Percentiles rank a stretch among this genome's conserved stretches.
These are phyloP conservation scores for Sphagnurus paluster DNA, from an alignment of 1,284 basidiomycete species.

Conservation along the genomic window DNA sequence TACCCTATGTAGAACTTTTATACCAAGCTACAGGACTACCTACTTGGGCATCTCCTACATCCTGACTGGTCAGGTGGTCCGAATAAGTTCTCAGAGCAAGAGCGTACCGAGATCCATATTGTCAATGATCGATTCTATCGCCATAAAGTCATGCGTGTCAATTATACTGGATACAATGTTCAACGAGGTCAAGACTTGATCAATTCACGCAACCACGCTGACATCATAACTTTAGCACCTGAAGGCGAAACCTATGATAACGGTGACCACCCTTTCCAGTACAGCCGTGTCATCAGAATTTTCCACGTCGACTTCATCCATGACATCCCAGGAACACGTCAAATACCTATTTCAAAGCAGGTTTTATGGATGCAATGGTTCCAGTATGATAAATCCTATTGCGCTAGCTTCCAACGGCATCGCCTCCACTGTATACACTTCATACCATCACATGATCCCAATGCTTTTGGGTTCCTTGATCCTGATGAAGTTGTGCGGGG, in stretches of 20 bases:
- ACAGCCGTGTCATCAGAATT: conserved; percentile 17
- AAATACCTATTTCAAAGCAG: conserved; percentile 21
- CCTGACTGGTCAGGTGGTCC: conserved; percentile 4
- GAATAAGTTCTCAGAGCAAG: conserved; percentile 14
- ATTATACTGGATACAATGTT: conserved; percentile 28
- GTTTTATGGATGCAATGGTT: conserved; percentile 37
- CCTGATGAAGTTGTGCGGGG: conserved; percentile 27
- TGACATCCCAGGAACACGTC: neutral
- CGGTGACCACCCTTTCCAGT: conserved; percentile 22
- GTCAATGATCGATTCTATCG: conserved; percentile 21
- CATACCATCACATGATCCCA: conserved; percentile 10
- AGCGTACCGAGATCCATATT: conserved; percentile 17
- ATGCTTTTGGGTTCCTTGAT: conserved; percentile 21
- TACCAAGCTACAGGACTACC: conserved; percentile 18
- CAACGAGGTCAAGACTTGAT: conserved; percentile 21
- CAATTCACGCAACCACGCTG: conserved; percentile 10
- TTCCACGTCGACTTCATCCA: conserved; percentile 23
- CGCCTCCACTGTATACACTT: conserved; percentile 26
- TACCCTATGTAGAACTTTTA: neutral
- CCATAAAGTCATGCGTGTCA: conserved; percentile 19
- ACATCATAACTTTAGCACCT: conserved; percentile 15
- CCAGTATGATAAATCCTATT: conserved; percentile 21
- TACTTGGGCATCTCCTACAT: conserved; percentile 24
- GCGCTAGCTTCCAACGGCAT: conserved; percentile 12
- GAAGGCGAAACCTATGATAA: neutral